phyloP scores from a whole-genome alignment of 768 basidiomycete genomes.

The Agaricus blazei region DNA sequence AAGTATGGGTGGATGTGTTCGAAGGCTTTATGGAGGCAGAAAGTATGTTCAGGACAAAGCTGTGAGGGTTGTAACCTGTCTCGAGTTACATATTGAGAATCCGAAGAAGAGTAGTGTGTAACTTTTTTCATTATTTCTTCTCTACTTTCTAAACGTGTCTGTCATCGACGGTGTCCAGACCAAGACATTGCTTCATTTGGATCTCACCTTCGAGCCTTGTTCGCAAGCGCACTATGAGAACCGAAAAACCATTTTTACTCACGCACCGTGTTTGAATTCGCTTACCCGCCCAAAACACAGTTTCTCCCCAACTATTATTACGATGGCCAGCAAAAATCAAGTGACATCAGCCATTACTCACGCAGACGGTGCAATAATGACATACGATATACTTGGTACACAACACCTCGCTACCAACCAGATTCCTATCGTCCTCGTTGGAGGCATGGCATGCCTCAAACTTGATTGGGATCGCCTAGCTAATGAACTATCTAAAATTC shows the following conservation, averaged over 20 bases:
- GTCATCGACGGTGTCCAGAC: too few relatives aligned
- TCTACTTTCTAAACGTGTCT: too few relatives aligned
- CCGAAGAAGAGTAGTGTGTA: too few relatives aligned
- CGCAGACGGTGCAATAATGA: slow-evolving; percentile 37
- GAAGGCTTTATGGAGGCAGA: slow-evolving; percentile 22
- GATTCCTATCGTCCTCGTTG: slow-evolving; percentile 36
- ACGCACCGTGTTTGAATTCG: too few relatives aligned
- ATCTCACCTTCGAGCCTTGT: too few relatives aligned
- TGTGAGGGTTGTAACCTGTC: neutral
- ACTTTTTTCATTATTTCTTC: too few relatives aligned
- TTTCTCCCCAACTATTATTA: too few relatives aligned
- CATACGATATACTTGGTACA: slow-evolving; percentile 36
- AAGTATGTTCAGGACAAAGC: neutral
- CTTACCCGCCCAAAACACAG: too few relatives aligned
- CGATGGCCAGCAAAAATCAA: neutral
- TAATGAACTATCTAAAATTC: slow-evolving; percentile 26
- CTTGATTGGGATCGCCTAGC: slow-evolving; percentile 37
- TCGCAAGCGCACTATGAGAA: too few relatives aligned
- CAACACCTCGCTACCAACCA: slow-evolving; percentile 20
- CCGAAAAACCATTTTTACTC: too few relatives aligned
- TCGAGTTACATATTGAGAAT: too few relatives aligned
- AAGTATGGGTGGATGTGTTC: slow-evolving; percentile 34
- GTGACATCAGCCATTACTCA: slow-evolving; percentile 19
- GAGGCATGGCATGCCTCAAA: slow-evolving; percentile 33
- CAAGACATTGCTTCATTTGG: too few relatives aligned